phyloP scores from a whole-genome alignment of 306 rosid genomes.

The Malus fusca region DNA sequence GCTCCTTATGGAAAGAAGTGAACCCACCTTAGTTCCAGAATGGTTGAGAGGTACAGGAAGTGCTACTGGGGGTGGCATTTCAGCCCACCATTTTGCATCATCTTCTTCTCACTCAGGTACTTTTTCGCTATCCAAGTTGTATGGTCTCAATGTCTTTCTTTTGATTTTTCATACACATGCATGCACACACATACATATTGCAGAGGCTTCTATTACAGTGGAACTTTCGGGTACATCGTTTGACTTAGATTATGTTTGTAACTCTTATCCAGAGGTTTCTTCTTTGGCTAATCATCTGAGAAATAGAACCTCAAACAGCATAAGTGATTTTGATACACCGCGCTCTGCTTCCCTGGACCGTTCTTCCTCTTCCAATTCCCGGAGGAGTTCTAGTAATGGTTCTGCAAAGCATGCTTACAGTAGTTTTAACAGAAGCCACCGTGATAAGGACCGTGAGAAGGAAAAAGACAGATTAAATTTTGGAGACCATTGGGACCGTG shows the following conservation, averaged over 20 bases:
- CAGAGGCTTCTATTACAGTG: not conserved
- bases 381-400: conserved; percentile 72
- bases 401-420: conserved; percentile 93
- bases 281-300: conserved; percentile 44
- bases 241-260: not conserved
- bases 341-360: conserved; percentile 77
- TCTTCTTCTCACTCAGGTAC: conserved; percentile 72
- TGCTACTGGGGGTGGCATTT: conserved; percentile 78
- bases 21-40: conserved; percentile 97
- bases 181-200: not conserved
- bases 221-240: not conserved
- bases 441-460: conserved; percentile 93
- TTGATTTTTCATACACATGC: not conserved
- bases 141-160: not conserved
- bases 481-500: conserved; percentile 75
- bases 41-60: conserved; percentile 95
- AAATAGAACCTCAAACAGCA: conserved; percentile 56
- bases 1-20: conserved; percentile 97
- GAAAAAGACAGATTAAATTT: conserved; percentile 72
- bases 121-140: not conserved
- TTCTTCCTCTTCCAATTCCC: conserved; percentile 67
- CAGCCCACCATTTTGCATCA: conserved; percentile 73
- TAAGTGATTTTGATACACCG: conserved; percentile 64
- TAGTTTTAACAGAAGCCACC: conserved; percentile 86
- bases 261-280: conserved; percentile 50